Base-by-base conservation (phyloP, 2,329 filamentous ascomycete species). In the Phialemonium atrogriseum region DNA sequence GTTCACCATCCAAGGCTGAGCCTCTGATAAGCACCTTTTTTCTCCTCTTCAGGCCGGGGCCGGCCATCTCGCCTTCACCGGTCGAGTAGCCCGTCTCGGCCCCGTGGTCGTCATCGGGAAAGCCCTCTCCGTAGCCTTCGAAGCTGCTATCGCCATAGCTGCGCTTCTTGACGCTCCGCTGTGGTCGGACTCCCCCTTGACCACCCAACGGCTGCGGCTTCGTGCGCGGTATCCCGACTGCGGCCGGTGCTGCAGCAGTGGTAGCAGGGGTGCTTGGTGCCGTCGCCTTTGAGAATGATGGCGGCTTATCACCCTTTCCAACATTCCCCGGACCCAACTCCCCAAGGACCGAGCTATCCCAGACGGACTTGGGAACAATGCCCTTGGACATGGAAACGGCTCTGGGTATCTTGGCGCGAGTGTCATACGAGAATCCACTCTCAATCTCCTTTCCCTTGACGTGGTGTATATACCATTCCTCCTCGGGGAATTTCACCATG, bases 71-170 rank as follows among this genome's bases (percentile, higher is more conserved):
- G 44, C 77, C 76, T 43, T 83, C 81, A 36, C 77, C 80, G 14
- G 80, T 84, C 14, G 79, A 84, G 48, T 85, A 80, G n/a, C 73
- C 75, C 11, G 60, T 63, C 10, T 71, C 77, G 34, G 53, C 49
- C 26, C 67, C 73, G 7, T 52, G 54, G 39, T 81, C 80, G 41
- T 84, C 80, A 40, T 86, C 81, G 8, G 69, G 69, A 43, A 68
- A 85, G 20, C 78, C 77, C 43, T 86, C 80, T 26, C 74, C 72
- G 47, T 87, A 87, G 24, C 83, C 82, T 46, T 82, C 77, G 48
- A 73, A 88, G 46, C 78, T 84, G 45, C 68, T 72, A 41, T 88
- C 83, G 23, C 79, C 77, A 50, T 87, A 88, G 40, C 77, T 73
- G 28, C 84, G 71, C 65, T 87, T 87, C 62, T 82, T 84, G 39